These are phyloP conservation scores for Massariosphaeria phaeospora DNA, from an alignment of 495 filamentous ascomycete genomes.

Conservation along the genomic window DNA sequence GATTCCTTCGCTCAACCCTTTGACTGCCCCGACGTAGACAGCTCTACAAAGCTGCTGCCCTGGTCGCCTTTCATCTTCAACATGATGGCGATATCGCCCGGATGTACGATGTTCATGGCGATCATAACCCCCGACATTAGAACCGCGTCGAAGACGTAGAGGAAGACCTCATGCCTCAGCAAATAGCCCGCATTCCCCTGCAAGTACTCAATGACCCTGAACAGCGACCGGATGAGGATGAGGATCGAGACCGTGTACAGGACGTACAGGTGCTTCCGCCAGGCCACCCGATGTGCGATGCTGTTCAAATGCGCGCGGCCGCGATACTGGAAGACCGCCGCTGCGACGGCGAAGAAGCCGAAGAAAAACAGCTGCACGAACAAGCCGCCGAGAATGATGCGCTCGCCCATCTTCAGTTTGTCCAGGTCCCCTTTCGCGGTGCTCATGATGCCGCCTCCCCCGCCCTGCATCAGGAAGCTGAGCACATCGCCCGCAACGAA, in stretches of 20 bases:
- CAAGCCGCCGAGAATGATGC: conserved; percentile 43
- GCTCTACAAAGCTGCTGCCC: not conserved
- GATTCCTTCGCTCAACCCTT: too few species aligned
- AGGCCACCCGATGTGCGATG: conserved; percentile 36
- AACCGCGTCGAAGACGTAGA: conserved; percentile 60
- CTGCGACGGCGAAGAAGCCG: conserved; percentile 43
- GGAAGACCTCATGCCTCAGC: conserved; percentile 52
- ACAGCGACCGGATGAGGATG: conserved; percentile 58
- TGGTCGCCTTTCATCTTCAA: conserved; percentile 17
- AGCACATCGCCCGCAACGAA: conserved; percentile 48
- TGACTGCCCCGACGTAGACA: not conserved
- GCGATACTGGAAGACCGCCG: conserved; percentile 43
- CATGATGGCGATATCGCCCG: conserved; percentile 32
- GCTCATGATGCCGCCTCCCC: conserved; percentile 42
- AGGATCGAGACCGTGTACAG: conserved; percentile 52
- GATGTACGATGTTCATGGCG: conserved; percentile 48
- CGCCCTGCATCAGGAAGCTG: conserved; percentile 43
- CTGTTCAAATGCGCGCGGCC: conserved; percentile 29
- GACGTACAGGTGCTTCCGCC: conserved; percentile 49
- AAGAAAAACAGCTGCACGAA: conserved; percentile 46
- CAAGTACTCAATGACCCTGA: conserved; percentile 60
- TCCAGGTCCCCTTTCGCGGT: not conserved
- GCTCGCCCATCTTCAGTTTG: conserved; percentile 19
- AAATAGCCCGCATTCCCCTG: conserved; percentile 52
- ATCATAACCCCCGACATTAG: conserved; percentile 54